phyloP scores from a whole-genome alignment of 306 rosid genomes.

The Bauhinia variegata region DNA sequence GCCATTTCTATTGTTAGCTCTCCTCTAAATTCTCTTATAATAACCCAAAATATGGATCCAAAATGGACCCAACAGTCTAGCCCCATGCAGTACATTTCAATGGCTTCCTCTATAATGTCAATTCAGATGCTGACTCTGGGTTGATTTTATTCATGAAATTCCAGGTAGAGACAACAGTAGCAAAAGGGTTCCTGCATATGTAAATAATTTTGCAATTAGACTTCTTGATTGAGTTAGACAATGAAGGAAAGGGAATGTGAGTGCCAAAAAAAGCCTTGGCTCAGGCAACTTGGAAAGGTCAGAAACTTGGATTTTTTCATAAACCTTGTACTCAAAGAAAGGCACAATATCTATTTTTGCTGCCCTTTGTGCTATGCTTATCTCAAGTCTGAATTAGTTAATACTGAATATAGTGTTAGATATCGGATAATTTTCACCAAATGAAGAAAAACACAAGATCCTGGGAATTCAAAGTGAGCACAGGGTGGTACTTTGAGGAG shows the following conservation, averaged over 20 bases:
- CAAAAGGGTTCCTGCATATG: conserved; percentile 49
- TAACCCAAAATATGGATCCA: conserved; percentile 55
- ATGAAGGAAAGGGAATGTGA: conserved; percentile 45
- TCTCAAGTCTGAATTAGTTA: too few species aligned
- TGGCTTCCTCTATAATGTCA: conserved; percentile 40
- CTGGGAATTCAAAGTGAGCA: conserved; percentile 56
- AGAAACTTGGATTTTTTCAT: conserved; percentile 34
- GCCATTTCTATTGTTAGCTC: conserved; percentile 38
- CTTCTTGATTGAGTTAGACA: conserved; percentile 32
- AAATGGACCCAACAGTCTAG: conserved; percentile 43
- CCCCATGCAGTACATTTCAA: conserved; percentile 48
- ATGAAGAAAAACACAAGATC: too few species aligned
- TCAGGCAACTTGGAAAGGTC: conserved; percentile 34
- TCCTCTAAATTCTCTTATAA: conserved; percentile 46
- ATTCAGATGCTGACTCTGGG: not conserved
- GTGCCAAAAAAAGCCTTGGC: conserved; percentile 54
- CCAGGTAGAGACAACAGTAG: conserved; percentile 50
- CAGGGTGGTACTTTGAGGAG: conserved; percentile 42
- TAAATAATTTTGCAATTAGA: conserved; percentile 38
- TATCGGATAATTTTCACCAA: too few species aligned
- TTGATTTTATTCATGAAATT: conserved; percentile 24
- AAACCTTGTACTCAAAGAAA: conserved; percentile 50
- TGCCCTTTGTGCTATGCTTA: too few species aligned
- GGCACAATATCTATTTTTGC: too few species aligned
- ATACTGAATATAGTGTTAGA: too few species aligned